Evolutionary conservation across 1,139 yeast species (phyloP).

Genomic region (Meyerozyma elateridarum): DNA sequence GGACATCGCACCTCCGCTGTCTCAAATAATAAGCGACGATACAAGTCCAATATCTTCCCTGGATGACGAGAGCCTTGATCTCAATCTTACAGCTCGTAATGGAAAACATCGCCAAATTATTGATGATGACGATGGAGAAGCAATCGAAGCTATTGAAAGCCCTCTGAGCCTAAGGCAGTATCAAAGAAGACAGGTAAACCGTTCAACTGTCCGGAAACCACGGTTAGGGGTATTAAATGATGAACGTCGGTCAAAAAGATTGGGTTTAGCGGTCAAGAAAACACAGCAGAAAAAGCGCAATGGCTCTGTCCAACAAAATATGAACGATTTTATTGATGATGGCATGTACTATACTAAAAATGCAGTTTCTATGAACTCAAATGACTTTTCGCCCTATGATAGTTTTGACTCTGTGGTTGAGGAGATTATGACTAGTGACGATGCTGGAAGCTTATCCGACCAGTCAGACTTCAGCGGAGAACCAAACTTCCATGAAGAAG

Average conservation of each 20-base stretch:
- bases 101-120: conserved; percentile 5
- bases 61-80: too few relatives aligned
- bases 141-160: background rate
- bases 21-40: too few relatives aligned
- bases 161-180: conserved; percentile 2
- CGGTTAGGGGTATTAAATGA: conserved; percentile 2
- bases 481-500: too few relatives aligned
- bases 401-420: too few relatives aligned
- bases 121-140: conserved; percentile 6
- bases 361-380: too few relatives aligned
- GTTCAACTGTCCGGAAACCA: conserved; percentile 3
- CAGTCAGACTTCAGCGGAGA: too few relatives aligned
- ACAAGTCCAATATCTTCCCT: too few relatives aligned
- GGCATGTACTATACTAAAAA: conserved; percentile 3
- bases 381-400: too few relatives aligned
- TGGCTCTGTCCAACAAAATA: conserved; percentile 5
- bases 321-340: conserved; percentile 8
- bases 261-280: conserved; percentile 36
- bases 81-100: background rate
- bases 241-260: too few relatives aligned
- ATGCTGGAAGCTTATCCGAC: too few relatives aligned
- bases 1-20: conserved; percentile 5
- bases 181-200: conserved; percentile 3
- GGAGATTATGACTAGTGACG: background rate
- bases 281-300: conserved; percentile 5